phyloP scores from a whole-genome alignment of 345 rosid genomes.

The Euphorbia tirucalli region DNA sequence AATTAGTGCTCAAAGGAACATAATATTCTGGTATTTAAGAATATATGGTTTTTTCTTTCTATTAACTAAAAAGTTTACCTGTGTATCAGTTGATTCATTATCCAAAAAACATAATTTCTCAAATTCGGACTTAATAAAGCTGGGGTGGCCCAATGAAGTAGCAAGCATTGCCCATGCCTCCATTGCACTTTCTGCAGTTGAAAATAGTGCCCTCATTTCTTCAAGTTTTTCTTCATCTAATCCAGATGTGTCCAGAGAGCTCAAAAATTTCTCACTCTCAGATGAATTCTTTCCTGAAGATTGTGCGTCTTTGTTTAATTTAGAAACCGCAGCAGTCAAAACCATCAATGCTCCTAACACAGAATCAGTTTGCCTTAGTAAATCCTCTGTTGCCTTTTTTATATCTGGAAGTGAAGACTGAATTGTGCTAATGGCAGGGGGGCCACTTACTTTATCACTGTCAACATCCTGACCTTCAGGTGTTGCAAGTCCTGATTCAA shows the following conservation, averaged over 20 bases:
- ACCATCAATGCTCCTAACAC: constrained; percentile 89
- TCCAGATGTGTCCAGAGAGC: constrained; percentile 32
- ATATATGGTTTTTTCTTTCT: background rate
- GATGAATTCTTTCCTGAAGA: constrained; percentile 32
- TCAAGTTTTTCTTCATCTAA: constrained; percentile 67
- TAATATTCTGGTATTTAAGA: constrained; percentile 7
- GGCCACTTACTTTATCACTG: constrained; percentile 38
- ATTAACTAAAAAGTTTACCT: constrained; percentile 43
- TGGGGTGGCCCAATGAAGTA: constrained; percentile 88
- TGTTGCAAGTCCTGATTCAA: constrained; percentile 89
- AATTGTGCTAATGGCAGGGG: constrained; percentile 26
- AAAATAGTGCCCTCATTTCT: constrained; percentile 84
- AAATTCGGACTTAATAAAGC: constrained; percentile 92
- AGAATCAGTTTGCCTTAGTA: constrained; percentile 80
- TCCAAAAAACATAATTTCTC: constrained; percentile 90
- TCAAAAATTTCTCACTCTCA: constrained; percentile 38
- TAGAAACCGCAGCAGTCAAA: constrained; percentile 69
- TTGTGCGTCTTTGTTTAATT: constrained; percentile 49
- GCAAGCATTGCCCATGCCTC: constrained; percentile 99
- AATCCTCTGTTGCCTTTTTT: constrained; percentile 72
- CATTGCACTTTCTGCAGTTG: constrained; percentile 92
- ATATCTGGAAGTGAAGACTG: constrained; percentile 77
- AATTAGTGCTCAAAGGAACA: constrained; percentile 26
- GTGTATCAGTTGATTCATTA: constrained; percentile 79
- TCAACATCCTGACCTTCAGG: constrained; percentile 42